Evolutionary conservation across 306 rosid genomes (phyloP).

Genomic region (Cajanus cajan): DNA sequence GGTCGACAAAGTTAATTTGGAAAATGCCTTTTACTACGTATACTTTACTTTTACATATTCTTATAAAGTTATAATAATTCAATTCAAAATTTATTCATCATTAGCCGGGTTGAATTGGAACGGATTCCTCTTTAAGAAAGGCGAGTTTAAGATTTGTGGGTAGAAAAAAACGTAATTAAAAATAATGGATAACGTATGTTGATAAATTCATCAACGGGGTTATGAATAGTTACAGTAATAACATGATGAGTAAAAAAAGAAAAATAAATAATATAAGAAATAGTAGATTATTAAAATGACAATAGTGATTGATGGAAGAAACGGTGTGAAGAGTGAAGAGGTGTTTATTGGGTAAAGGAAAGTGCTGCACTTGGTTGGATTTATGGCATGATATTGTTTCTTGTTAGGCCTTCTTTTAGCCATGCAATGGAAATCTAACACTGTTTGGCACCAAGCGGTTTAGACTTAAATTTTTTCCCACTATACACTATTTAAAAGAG

Average conservation of each 20-base stretch:
- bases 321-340: neutral
- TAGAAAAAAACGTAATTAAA: too few relatives aligned
- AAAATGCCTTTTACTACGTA: neutral
- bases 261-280: too few relatives aligned
- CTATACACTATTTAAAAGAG: conserved; percentile 19
- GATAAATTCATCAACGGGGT: too few relatives aligned
- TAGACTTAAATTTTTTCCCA: neutral
- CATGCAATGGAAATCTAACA: conserved; percentile 34
- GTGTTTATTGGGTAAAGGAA: neutral
- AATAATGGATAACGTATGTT: too few relatives aligned
- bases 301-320: neutral
- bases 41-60: neutral
- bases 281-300: neutral
- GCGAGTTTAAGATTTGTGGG: too few relatives aligned
- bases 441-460: conserved; percentile 26
- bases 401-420: conserved; percentile 29
- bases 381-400: conserved; percentile 19
- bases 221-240: too few relatives aligned
- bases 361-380: conserved; percentile 28
- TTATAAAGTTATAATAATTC: neutral
- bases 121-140: too few relatives aligned
- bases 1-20: neutral
- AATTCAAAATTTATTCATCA: too few relatives aligned
- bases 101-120: too few relatives aligned
- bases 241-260: too few relatives aligned